Base-by-base conservation (phyloP, 2,329 filamentous ascomycete species). In the Zasmidium citrigriseum region DNA sequence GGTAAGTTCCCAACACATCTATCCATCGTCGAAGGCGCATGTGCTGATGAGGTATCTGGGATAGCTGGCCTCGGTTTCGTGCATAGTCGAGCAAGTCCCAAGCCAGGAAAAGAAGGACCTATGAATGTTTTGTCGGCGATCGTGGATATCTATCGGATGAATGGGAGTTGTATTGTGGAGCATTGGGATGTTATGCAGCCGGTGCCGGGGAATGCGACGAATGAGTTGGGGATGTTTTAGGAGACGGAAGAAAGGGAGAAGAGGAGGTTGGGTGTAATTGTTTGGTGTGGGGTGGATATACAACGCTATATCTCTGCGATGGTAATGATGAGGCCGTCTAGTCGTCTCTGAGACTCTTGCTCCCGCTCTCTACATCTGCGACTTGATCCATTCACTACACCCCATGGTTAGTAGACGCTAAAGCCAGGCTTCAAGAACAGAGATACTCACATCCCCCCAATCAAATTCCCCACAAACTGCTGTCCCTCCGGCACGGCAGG, bases 401-500 rank as follows among this genome's bases (percentile, higher is more conserved):
- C 34, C 34, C 7, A 41, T n/a, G n/a, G n/a, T n/a, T n/a, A n/a
- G n/a, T n/a, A n/a, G n/a, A n/a, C n/a, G 14, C 34, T 16, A 10
- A 4, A 10, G 18, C 34, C 34, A 9, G 5, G 18, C 16, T 4
- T 41, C 34, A 41, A 41, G 14, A n/a, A n/a, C n/a, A n/a, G n/a
- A n/a, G n/a, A n/a, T 41, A 41, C 34, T 41, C 34, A 41, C 34
- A 54, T 54, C 61, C 63, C 64, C 22, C 61, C 59, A 44, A 65
- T 64, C 57, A 65, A 21, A 12, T 64, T 60, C 53, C 46, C 54
- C 22, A 62, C 45, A 48, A 58, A 66, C 38, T 55, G 16, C 55
- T 60, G 52, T 10, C 56, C 50, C 46, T 62, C 60, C 29, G 57
- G 57, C n/a, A 61, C 50, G 1, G 46, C 7, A 9, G 63, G 64